phyloP scores from a whole-genome alignment of 805 yeast genomes.

The Pichia cephalocereana region DNA sequence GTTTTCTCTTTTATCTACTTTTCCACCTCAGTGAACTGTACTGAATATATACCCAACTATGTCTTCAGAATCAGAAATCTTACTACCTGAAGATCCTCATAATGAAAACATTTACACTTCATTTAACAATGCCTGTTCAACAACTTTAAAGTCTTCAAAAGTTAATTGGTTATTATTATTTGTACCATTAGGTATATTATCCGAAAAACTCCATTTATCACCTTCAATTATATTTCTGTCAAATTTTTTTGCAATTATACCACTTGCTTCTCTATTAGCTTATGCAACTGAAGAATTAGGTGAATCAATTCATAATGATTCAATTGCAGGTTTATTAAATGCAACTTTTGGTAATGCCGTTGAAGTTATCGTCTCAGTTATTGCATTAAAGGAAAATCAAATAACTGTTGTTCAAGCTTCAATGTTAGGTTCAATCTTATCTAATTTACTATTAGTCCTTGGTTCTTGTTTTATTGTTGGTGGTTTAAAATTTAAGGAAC shows the following conservation, averaged over 20 bases:
- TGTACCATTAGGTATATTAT: slow-evolving; percentile 83
- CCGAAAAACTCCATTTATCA: slow-evolving; percentile 52
- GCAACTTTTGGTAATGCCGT: slow-evolving; percentile 98
- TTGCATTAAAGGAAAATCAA: slow-evolving; percentile 80
- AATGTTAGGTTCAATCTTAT: slow-evolving; percentile 89
- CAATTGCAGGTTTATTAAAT: slow-evolving; percentile 87
- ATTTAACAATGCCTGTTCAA: not conserved
- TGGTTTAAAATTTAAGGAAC: slow-evolving; percentile 79
- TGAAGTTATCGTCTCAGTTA: slow-evolving; percentile 87
- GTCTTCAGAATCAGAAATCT: slow-evolving; percentile 1
- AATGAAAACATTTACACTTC: not conserved
- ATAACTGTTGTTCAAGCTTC: slow-evolving; percentile 93
- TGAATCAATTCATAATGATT: slow-evolving; percentile 72
- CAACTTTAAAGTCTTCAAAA: slow-evolving; percentile 30
- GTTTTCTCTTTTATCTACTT: too few species aligned
- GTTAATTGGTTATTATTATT: slow-evolving; percentile 70
- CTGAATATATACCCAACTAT: not conserved
- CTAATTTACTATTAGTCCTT: slow-evolving; percentile 78
- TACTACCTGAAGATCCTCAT: not conserved
- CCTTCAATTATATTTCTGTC: slow-evolving; percentile 51
- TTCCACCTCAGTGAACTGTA: too few species aligned
- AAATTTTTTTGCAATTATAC: slow-evolving; percentile 85
- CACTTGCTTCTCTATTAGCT: slow-evolving; percentile 83
- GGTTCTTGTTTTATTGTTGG: slow-evolving; percentile 96
- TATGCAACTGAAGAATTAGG: slow-evolving; percentile 91